Evolutionary conservation across 2,329 filamentous ascomycete species (phyloP), one percentile per base, ranked within the genome.

Genomic region (Chaetomiaceae sp.): DNA sequence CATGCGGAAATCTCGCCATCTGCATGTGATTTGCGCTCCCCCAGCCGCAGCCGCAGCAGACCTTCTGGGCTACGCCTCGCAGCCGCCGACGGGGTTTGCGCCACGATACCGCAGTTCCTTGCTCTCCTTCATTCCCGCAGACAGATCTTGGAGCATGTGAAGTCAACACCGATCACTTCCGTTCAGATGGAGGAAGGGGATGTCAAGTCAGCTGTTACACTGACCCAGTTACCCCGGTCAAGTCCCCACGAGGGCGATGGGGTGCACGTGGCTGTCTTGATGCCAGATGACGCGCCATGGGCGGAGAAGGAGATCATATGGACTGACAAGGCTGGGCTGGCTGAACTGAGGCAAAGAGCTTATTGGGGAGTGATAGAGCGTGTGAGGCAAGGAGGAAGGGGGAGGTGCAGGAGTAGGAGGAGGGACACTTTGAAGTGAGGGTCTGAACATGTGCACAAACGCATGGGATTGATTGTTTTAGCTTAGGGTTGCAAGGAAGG

Each of bases 61-160:
- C 27, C 40, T 29, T 9, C 27, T 11, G 38, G 36, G 2, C 11
- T 27, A 2, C 44, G 40, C 9, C 23, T 59, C 8, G 59, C 48
- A 0, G 57, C 57, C 11, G 60, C 49, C 4, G 47, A 59, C 20
- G 60, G 53, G 4, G 47, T 62, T 14, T 44, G 56, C 25, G 60
- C 60, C 1, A 62, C 60, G 1, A 54, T 61, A 4, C 59, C 60
- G 25, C 60, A 62, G 46, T 60, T 61, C 37, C 40, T 62, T 12
- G 59, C 60, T 6, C 49, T 62, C 25, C 53, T 62, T 22, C 59
- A 61, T 17, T 53, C 56, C 8, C 47, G 51, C 19, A 39, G 60
- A 17, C 31, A 56, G 11, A 47, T 62, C 15, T 38, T 62, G 8
- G 60, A 62, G 44, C 36, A 56, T 2, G 51, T 53, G 22, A 25